Evolutionary conservation across 2,329 filamentous ascomycete genomes (phyloP).

Genomic region (Cladophialophora immunda): DNA sequence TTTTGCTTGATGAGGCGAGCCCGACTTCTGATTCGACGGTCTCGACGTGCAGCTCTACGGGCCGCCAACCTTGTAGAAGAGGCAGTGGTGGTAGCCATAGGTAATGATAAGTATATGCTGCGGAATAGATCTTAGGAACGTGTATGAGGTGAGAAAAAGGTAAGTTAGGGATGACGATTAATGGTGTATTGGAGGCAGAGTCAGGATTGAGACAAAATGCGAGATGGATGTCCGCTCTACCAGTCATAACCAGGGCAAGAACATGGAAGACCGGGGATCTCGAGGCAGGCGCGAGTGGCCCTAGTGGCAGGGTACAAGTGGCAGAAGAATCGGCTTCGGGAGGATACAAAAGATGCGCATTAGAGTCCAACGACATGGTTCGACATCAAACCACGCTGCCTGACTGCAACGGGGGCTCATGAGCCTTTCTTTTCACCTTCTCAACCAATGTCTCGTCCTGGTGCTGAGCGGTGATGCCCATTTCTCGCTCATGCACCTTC

Average conservation of each 20-base stretch:
- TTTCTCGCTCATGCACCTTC: slow-evolving; percentile 45
- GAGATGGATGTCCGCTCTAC: background rate
- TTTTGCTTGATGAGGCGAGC: background rate
- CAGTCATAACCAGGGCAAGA: background rate
- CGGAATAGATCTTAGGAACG: background rate
- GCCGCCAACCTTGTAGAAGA: background rate
- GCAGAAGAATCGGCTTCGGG: background rate
- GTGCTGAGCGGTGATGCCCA: slow-evolving; percentile 37
- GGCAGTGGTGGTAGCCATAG: slow-evolving; percentile 10
- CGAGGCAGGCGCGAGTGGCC: background rate
- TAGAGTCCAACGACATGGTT: background rate
- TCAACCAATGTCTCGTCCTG: slow-evolving; percentile 35
- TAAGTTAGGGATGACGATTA: background rate
- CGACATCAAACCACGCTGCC: slow-evolving; percentile 28
- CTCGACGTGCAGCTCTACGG: slow-evolving; percentile 9
- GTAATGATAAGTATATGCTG: slow-evolving; percentile 10
- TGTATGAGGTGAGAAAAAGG: background rate
- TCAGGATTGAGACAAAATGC: background rate
- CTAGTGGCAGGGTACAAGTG: background rate
- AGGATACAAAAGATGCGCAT: background rate
- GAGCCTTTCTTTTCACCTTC: slow-evolving; percentile 36
- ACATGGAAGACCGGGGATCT: background rate
- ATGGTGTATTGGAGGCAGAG: background rate
- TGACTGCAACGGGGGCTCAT: slow-evolving; percentile 30
- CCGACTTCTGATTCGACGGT: slow-evolving; percentile 6